phyloP scores from a whole-genome alignment of 202 grass and related monocot species.

The Musa balbisiana region DNA sequence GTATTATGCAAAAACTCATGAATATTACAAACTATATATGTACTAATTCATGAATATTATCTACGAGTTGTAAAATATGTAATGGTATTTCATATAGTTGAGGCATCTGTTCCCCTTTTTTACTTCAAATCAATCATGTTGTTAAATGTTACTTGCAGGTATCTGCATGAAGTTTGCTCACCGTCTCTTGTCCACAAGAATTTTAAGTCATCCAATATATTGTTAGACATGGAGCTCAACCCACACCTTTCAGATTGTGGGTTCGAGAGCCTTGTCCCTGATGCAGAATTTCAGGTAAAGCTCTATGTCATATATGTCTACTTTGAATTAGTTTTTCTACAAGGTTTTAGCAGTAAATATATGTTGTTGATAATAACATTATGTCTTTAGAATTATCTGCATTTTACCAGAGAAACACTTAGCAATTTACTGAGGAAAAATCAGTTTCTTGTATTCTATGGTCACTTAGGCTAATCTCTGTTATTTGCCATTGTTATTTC shows the following conservation, averaged over 20 bases:
- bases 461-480: too few relatives aligned
- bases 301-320: neutral
- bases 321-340: neutral
- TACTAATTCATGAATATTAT: too few relatives aligned
- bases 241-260: conserved; percentile 90
- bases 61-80: too few relatives aligned
- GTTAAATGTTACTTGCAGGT: conserved; percentile 36
- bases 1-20: neutral
- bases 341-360: neutral
- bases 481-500: too few relatives aligned
- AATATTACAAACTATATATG: too few relatives aligned
- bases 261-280: conserved; percentile 46
- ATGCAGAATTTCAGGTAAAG: conserved; percentile 75
- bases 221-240: conserved; percentile 66
- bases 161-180: conserved; percentile 81
- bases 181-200: conserved; percentile 75
- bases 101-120: neutral
- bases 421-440: neutral
- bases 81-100: neutral
- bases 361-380: neutral
- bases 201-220: conserved; percentile 85
- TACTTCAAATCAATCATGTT: neutral
- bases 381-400: neutral
- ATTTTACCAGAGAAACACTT: neutral
- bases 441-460: too few relatives aligned